These are phyloP conservation scores for Leccinum boreale DNA, from an alignment of 768 basidiomycete species.

Conservation along the genomic window DNA sequence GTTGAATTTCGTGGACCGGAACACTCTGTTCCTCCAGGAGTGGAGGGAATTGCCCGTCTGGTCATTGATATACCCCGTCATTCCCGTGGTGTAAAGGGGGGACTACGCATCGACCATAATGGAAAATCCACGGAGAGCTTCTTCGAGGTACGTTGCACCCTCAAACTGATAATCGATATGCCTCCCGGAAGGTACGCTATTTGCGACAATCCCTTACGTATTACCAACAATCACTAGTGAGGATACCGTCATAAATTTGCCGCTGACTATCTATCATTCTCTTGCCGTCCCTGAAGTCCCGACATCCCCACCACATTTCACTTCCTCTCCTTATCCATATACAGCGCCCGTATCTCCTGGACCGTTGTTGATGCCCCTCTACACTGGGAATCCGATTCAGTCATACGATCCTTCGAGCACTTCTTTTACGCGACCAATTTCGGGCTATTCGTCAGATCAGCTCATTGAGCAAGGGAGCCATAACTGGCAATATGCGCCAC, in stretches of 20 bases:
- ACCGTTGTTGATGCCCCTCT: constrained; percentile 4
- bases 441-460: constrained; percentile 3
- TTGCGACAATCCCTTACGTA: not conserved
- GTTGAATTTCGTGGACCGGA: constrained; percentile 74
- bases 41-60: constrained; percentile 74
- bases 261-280: constrained; percentile 63
- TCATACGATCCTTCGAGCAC: constrained; percentile 10
- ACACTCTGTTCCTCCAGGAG: constrained; percentile 69
- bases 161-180: constrained; percentile 67
- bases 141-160: constrained; percentile 65
- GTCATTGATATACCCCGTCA: constrained; percentile 75
- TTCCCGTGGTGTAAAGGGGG: constrained; percentile 64
- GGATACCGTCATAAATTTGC: constrained; percentile 63
- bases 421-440: constrained; percentile 1
- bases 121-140: constrained; percentile 45
- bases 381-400: constrained; percentile 9
- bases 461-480: constrained; percentile 8
- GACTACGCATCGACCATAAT: constrained; percentile 53
- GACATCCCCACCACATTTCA: constrained; percentile 26
- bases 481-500: constrained; percentile 34
- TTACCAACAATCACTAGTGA: constrained; percentile 45
- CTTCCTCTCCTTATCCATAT: constrained; percentile 20
- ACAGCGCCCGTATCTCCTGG: constrained; percentile 16
- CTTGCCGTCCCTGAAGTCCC: constrained; percentile 45
- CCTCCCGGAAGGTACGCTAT: constrained; percentile 56